phyloP scores from a whole-genome alignment of 805 yeast species.

The Lachancea nothofagi region DNA sequence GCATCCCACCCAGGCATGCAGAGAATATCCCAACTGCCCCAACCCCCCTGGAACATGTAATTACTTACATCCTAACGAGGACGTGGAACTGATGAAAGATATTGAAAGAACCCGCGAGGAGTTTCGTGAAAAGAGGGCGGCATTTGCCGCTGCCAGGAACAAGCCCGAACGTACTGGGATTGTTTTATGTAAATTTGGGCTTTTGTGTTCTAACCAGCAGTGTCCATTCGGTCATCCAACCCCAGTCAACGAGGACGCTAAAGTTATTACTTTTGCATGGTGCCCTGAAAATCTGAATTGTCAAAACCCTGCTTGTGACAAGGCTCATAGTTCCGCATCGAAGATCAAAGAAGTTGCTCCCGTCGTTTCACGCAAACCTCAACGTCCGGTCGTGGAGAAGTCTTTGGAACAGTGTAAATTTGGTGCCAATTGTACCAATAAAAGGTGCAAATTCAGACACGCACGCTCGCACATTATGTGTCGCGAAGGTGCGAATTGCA shows the following conservation, averaged over 20 bases:
- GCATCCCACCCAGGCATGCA: slow-evolving; percentile 76
- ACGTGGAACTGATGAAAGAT: slow-evolving; percentile 63
- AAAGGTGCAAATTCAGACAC: slow-evolving; percentile 77
- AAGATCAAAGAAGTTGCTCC: slow-evolving; percentile 37
- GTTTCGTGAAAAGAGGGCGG: slow-evolving; percentile 40
- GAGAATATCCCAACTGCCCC: slow-evolving; percentile 70
- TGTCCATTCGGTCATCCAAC: slow-evolving; percentile 94
- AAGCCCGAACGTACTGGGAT: slow-evolving; percentile 43
- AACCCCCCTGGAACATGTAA: slow-evolving; percentile 79
- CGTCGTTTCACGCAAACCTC: slow-evolving; percentile 16
- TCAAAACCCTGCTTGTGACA: slow-evolving; percentile 52
- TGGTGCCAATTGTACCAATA: slow-evolving; percentile 70
- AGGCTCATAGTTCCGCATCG: slow-evolving; percentile 79
- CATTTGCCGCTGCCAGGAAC: slow-evolving; percentile 31
- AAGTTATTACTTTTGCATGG: slow-evolving; percentile 66
- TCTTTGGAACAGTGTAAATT: slow-evolving; percentile 79
- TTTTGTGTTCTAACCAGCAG: slow-evolving; percentile 64
- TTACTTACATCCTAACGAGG: slow-evolving; percentile 80
- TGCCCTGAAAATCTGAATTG: slow-evolving; percentile 69
- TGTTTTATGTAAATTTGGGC: slow-evolving; percentile 70
- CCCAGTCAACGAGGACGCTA: slow-evolving; percentile 70
- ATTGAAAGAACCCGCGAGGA: slow-evolving; percentile 57
- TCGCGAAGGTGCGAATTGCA: slow-evolving; percentile 75
- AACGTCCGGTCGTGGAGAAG: slow-evolving; percentile 38
- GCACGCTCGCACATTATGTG: slow-evolving; percentile 70